Base-by-base conservation (phyloP, 352 stramenopile genomes). In the Phytopythium delawarense region DNA sequence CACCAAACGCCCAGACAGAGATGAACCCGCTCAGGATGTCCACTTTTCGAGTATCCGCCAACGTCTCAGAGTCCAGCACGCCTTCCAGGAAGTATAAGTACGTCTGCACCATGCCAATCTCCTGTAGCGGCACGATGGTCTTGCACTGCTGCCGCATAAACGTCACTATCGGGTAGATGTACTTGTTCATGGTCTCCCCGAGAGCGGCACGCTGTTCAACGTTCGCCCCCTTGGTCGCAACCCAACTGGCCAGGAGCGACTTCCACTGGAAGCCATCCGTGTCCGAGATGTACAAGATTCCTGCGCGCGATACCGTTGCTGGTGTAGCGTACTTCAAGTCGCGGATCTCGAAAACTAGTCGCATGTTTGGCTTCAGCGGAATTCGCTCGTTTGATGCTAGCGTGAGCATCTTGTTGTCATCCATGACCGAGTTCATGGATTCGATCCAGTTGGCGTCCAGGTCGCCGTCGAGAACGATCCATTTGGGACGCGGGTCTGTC, bases 301-400 rank as follows among this genome's bases (percentile, higher is more conserved):
- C 96, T 2, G 96, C 95, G 18, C 96, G 89, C 6, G 86, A 97
- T 7, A 98, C 95, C 0, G 96, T 98, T 13, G 96, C 94, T 7
- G 96, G 96, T 7, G 95, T 98, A 15, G 94, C 96, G 64, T 96
- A 98, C 63, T 89, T 88, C 15, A 99, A 76, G 75, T 98, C 91
- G 20, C 91, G 84, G 65, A 99, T 98, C 77, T 99, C 96, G 71
- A 99, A 99, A 11, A 99, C 78, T 49, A 99, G 73, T 18, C 94
- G 81, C 94, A 98, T 98, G 65, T 97, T 89, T 0, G 84, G 74
- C 65, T 98, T 98, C 0, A 99, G 73, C 7, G 94, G 94, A 65
- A 99, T 98, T 34, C 96, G 88, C 65, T 99, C 96, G 64, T 98
- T 98, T 2, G 92, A 98, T 5, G 93, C 94, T 35, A 94, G 75